phyloP scores from a whole-genome alignment of 2,329 filamentous ascomycete genomes.

The Zymoseptoria brevis region DNA sequence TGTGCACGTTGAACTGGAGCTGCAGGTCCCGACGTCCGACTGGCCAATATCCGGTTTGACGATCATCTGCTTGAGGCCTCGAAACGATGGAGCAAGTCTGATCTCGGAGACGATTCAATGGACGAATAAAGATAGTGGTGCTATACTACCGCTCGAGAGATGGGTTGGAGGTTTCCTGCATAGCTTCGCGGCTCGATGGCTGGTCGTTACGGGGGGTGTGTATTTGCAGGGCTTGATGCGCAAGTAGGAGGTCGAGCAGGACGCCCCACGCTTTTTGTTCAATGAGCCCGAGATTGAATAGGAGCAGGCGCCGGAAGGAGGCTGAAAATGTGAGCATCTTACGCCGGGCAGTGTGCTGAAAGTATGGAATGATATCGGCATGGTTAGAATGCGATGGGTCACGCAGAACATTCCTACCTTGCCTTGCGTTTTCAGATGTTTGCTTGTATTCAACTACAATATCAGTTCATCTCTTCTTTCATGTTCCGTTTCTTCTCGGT shows the following conservation, averaged over 20 bases:
- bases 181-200: constrained; percentile 8
- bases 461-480: too few species aligned
- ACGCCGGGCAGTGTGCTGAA: too few species aligned
- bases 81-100: constrained; percentile 14
- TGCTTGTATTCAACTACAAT: too few species aligned
- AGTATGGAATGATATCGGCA: too few species aligned
- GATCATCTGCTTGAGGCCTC: constrained; percentile 12
- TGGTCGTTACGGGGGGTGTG: constrained; percentile 10
- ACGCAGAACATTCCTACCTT: too few species aligned
- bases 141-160: constrained; percentile 14
- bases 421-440: too few species aligned
- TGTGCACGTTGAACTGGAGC: constrained; percentile 11
- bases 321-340: too few species aligned
- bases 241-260: background rate
- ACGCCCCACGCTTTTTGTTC: too few species aligned
- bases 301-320: too few species aligned
- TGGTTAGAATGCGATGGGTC: too few species aligned
- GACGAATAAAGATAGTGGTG: constrained; percentile 10
- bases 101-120: constrained; percentile 19
- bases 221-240: constrained; percentile 5
- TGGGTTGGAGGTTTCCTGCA: constrained; percentile 14
- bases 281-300: too few species aligned
- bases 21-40: constrained; percentile 1
- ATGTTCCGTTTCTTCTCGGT: too few species aligned
- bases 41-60: constrained; percentile 8